phyloP scores from a whole-genome alignment of 1,284 basidiomycete species.

The Tausonia pullulans region DNA sequence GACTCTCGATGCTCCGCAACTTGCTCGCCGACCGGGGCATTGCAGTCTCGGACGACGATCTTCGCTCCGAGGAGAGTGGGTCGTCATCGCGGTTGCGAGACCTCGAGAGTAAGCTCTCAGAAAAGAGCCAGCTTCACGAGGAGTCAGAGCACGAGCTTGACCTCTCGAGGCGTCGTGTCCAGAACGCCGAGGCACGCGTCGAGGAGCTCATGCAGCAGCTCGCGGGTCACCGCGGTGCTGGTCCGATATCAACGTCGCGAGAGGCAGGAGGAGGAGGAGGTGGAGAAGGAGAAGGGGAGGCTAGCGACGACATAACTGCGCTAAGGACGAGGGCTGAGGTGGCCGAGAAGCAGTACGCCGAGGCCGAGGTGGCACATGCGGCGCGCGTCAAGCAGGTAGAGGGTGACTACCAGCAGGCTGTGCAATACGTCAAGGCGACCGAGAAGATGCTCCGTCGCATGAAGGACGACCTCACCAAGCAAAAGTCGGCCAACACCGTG shows the following conservation, averaged over 20 bases:
- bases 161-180: slow-evolving; percentile 15
- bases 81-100: slow-evolving; percentile 39
- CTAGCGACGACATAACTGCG: too few relatives aligned
- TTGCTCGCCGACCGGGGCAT: slow-evolving; percentile 84
- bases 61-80: slow-evolving; percentile 25
- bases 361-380: slow-evolving; percentile 35
- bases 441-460: slow-evolving; percentile 98
- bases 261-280: too few relatives aligned
- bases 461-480: slow-evolving; percentile 85
- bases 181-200: slow-evolving; percentile 17
- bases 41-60: slow-evolving; percentile 55
- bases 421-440: slow-evolving; percentile 87
- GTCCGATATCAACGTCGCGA: too few relatives aligned
- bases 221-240: slow-evolving; percentile 34
- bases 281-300: too few relatives aligned
- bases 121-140: slow-evolving; percentile 59
- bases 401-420: slow-evolving; percentile 77
- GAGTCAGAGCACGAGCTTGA: slow-evolving; percentile 59
- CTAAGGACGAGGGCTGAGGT: slow-evolving; percentile 17
- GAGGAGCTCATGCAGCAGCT: slow-evolving; percentile 9
- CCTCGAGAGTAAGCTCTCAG: slow-evolving; percentile 61
- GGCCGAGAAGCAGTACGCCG: slow-evolving; percentile 27
- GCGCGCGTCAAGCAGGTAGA: not conserved
- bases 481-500: slow-evolving; percentile 64
- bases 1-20: slow-evolving; percentile 68